Conservation (phyloP, 345 rosid species). For the Bruguiera parviflora region DNA sequence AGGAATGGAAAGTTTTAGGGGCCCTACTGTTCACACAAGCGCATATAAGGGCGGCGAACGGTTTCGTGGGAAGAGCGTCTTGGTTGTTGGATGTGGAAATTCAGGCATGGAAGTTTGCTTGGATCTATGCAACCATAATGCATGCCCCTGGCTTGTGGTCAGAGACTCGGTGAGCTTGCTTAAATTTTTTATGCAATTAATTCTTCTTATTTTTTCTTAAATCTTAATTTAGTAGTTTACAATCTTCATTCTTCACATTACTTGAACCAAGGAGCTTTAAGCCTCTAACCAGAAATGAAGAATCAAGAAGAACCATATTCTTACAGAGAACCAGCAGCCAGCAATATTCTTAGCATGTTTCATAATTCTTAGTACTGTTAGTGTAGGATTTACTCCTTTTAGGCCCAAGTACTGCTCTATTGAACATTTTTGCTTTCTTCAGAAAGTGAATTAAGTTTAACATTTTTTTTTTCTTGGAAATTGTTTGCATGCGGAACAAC, state of each 20-base stretch:
- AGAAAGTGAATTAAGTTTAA: neutral
- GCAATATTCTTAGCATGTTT: neutral
- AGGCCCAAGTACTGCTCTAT: neutral
- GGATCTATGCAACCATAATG: conserved; percentile 75
- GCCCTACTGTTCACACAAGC: conserved; percentile 59
- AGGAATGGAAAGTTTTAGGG: conserved; percentile 53
- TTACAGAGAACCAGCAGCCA: neutral
- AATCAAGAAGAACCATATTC: neutral
- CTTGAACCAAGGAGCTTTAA: neutral
- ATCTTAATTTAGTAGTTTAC: neutral
- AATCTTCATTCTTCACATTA: neutral
- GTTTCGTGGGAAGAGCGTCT: conserved; percentile 48
- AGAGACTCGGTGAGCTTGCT: conserved; percentile 63
- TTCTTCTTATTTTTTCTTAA: neutral
- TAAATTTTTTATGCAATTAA: neutral
- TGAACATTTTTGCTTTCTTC: neutral
- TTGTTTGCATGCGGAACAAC: neutral
- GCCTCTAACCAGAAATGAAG: neutral
- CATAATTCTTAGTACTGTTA: neutral
- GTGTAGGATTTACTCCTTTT: neutral
- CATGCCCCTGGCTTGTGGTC: conserved; percentile 68
- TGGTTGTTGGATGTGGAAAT: conserved; percentile 94
- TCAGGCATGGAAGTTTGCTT: conserved; percentile 92
- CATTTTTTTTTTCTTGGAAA: neutral
- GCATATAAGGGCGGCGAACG: conserved; percentile 52